phyloP scores from a whole-genome alignment of 352 stramenopile species.

The Globisporangium solare region DNA sequence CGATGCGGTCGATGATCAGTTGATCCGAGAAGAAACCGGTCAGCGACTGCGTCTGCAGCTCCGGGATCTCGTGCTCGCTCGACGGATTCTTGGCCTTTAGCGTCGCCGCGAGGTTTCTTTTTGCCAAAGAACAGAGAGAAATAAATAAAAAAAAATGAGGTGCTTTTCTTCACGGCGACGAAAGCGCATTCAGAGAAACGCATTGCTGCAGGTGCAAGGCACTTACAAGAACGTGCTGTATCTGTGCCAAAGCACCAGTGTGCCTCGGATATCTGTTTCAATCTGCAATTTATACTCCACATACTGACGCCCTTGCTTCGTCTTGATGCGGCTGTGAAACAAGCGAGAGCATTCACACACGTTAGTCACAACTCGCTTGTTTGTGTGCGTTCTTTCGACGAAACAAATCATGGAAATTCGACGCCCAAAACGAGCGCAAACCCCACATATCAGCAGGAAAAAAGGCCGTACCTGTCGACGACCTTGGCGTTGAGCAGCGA shows the following conservation, averaged over 20 bases:
- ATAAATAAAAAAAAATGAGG: no score
- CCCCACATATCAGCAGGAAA: not conserved
- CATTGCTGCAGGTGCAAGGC: not conserved
- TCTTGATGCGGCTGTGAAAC: slow-evolving; percentile 68
- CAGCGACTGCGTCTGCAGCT: slow-evolving; percentile 80
- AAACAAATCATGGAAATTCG: not conserved
- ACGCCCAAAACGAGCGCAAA: not conserved
- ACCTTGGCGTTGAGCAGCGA: slow-evolving; percentile 81
- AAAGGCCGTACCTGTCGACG: slow-evolving; percentile 60
- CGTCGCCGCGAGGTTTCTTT: slow-evolving; percentile 73
- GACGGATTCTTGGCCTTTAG: slow-evolving; percentile 78
- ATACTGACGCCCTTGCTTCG: slow-evolving; percentile 81
- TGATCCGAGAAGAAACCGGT: slow-evolving; percentile 83
- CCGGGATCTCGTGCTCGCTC: slow-evolving; percentile 67
- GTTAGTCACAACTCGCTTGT: not conserved
- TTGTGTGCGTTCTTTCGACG: no score
- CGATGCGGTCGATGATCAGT: slow-evolving; percentile 82
- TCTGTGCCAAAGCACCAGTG: slow-evolving; percentile 82
- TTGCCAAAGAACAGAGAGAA: not conserved
- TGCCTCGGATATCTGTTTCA: slow-evolving; percentile 83
- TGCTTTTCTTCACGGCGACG: not conserved
- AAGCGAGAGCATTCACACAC: not conserved
- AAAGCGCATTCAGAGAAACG: slow-evolving; percentile 1
- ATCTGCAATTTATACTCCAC: slow-evolving; percentile 88
- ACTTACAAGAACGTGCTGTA: slow-evolving; percentile 86